These are phyloP conservation scores for Candida sanyaensis DNA, from an alignment of 1,139 yeast species.

Conservation along the genomic window DNA sequence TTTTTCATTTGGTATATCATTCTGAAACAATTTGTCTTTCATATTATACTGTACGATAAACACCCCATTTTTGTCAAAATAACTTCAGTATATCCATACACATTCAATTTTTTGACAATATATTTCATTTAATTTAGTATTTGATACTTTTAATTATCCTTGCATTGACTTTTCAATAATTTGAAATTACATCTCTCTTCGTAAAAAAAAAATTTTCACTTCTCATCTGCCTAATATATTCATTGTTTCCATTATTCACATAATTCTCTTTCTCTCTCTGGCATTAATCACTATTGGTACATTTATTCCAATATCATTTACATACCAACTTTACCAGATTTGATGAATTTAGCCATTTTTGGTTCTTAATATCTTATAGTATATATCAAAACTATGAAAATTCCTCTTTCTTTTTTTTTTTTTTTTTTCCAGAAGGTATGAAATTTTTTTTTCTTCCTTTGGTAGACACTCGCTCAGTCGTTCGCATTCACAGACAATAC, in stretches of 20 bases:
- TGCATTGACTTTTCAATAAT: neutral
- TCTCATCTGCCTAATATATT: neutral
- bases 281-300: conserved; percentile 2
- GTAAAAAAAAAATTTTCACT: neutral
- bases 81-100: too few relatives aligned
- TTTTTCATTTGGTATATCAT: too few relatives aligned
- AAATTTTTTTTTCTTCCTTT: neutral
- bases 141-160: too few relatives aligned
- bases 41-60: too few relatives aligned
- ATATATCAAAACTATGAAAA: conserved; percentile 14
- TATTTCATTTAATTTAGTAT: too few relatives aligned
- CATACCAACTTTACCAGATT: conserved; percentile 99
- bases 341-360: conserved; percentile 94
- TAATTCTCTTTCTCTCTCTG: neutral
- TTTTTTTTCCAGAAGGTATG: conserved; percentile 1
- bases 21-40: too few relatives aligned
- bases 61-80: too few relatives aligned
- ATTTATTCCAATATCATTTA: conserved; percentile 23
- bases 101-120: too few relatives aligned
- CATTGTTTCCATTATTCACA: neutral
- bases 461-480: neutral
- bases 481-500: neutral
- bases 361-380: conserved; percentile 8
- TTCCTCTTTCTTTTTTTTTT: conserved; percentile 11
- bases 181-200: neutral